Conservation (phyloP, 179 eudicot species). For the Silene coronaria region DNA sequence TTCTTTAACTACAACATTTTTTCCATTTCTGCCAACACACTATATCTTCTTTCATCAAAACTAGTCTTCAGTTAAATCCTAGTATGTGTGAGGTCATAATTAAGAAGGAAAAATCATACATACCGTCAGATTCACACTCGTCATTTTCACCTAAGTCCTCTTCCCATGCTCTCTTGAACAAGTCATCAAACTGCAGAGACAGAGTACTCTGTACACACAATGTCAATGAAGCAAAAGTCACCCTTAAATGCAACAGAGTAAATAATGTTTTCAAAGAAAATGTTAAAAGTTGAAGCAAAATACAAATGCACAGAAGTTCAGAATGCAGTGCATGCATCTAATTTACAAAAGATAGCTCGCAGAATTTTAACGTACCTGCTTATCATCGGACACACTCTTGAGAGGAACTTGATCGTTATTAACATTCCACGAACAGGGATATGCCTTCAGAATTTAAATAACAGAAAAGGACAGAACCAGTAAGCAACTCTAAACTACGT, state of each 20-base stretch:
- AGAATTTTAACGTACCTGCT: conserved; percentile 37
- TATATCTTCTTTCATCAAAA: neutral
- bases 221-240: conserved; percentile 10
- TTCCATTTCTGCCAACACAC: neutral
- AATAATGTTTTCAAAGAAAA: neutral
- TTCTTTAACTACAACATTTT: neutral
- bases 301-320: neutral
- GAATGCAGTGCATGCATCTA: neutral
- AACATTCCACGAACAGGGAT: conserved; percentile 60
- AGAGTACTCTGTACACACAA: conserved; percentile 52
- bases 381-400: conserved; percentile 36
- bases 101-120: conserved; percentile 5
- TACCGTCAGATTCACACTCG: conserved; percentile 40
- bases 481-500: conserved; percentile 11
- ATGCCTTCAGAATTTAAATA: conserved; percentile 43
- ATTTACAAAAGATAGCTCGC: conserved; percentile 2
- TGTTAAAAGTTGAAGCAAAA: neutral
- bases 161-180: conserved; percentile 94
- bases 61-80: neutral
- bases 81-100: neutral
- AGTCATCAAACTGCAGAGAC: conserved; percentile 83
- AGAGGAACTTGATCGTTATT: conserved; percentile 31
- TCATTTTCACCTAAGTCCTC: conserved; percentile 47
- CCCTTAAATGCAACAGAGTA: conserved; percentile 3
- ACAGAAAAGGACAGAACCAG: conserved; percentile 8